A percentile compares a stretch with the other conserved stretches of the same genome.
Conservation (phyloP, 2,329 filamentous ascomycete genomes). For the Aspergillus fischeri region DNA sequence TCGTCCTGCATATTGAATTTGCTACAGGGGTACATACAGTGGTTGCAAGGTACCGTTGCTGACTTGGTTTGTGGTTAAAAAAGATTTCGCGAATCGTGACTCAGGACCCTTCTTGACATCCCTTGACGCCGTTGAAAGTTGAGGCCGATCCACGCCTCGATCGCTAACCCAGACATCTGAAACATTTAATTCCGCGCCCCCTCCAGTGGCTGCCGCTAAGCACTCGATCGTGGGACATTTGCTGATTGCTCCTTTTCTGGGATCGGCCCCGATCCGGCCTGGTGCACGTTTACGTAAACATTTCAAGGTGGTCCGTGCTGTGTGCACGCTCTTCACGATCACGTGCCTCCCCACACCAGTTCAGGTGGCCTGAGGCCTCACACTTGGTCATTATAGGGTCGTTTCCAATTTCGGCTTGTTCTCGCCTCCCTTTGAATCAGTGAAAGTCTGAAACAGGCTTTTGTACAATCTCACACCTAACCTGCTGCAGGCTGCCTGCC, state of each 20-base stretch:
- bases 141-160: constrained; percentile 2
- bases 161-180: background rate
- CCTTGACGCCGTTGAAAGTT: background rate
- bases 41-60: background rate
- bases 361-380: constrained; percentile 7
- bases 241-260: constrained; percentile 3
- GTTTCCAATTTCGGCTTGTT: background rate
- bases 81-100: background rate
- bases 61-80: background rate
- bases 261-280: constrained; percentile 10
- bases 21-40: background rate
- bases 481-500: constrained; percentile 17
- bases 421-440: constrained; percentile 15
- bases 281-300: constrained; percentile 13
- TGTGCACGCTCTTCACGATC: constrained; percentile 14
- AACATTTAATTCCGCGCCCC: background rate
- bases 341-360: constrained; percentile 21
- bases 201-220: constrained; percentile 11
- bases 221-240: constrained; percentile 5
- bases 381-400: constrained; percentile 1
- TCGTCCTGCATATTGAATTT: background rate
- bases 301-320: constrained; percentile 15
- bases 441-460: constrained; percentile 23
- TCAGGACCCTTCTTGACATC: background rate
- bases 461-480: constrained; percentile 44